phyloP scores from a whole-genome alignment of 2,329 filamentous ascomycete genomes.

The Arthrobotrys entomopaga region DNA sequence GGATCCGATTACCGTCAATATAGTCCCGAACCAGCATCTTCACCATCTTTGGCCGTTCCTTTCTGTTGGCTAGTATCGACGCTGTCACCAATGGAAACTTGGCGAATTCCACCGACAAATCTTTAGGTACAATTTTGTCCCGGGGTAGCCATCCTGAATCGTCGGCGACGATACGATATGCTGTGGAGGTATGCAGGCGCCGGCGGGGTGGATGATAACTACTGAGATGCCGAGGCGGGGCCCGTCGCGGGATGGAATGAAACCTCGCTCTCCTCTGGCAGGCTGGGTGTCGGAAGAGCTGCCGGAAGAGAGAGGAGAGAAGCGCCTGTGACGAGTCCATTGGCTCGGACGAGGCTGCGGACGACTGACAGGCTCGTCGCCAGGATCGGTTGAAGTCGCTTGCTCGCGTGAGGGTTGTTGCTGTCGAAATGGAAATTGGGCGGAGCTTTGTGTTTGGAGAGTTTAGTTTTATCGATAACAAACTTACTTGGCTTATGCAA shows the following conservation, averaged over 20 bases:
- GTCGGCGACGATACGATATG: constrained; percentile 61
- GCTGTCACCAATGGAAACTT: constrained; percentile 86
- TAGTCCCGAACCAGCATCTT: constrained; percentile 99
- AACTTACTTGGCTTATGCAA: constrained; percentile 9
- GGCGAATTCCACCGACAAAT: constrained; percentile 82
- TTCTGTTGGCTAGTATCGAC: constrained; percentile 76
- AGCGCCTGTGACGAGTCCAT: constrained; percentile 61
- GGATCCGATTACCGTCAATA: constrained; percentile 76
- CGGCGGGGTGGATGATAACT: constrained; percentile 46
- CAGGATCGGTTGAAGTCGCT: constrained; percentile 17
- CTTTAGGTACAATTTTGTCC: constrained; percentile 70
- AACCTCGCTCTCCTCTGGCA: constrained; percentile 64
- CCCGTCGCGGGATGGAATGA: constrained; percentile 25
- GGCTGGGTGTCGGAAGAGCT: constrained; percentile 80
- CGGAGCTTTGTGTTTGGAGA: constrained; percentile 7
- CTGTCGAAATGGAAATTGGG: constrained; percentile 32
- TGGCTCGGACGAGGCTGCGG: constrained; percentile 28
- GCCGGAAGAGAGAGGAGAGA: constrained; percentile 80
- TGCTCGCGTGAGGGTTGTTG: constrained; percentile 30
- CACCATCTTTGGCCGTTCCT: constrained; percentile 81
- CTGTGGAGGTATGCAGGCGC: constrained; percentile 38
- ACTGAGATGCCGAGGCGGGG: constrained; percentile 22
- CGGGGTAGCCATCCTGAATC: constrained; percentile 88
- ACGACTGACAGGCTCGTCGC: neutral
- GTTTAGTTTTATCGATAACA: constrained; percentile 48